phyloP scores from a whole-genome alignment of 805 yeast species.

The Kregervanrija delftensis region DNA sequence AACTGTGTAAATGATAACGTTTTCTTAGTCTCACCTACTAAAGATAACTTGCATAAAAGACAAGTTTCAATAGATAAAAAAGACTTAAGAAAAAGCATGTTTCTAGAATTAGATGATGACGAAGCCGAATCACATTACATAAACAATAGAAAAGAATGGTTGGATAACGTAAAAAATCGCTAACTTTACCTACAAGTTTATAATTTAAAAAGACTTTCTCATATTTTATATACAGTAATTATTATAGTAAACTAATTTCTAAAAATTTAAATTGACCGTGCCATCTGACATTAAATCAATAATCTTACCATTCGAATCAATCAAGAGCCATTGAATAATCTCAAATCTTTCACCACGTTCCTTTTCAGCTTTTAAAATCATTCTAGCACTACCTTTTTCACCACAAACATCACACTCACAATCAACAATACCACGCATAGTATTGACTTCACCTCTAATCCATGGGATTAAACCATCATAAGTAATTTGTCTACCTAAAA shows the following conservation, averaged over 20 bases:
- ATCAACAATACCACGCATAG: conserved; percentile 75
- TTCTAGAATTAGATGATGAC: conserved; percentile 1
- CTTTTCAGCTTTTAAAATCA: conserved; percentile 61
- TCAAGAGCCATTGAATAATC: conserved; percentile 58
- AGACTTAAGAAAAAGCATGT: neutral
- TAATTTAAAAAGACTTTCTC: neutral
- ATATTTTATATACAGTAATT: neutral
- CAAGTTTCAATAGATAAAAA: conserved; percentile 3
- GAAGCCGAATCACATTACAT: conserved; percentile 37
- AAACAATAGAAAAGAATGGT: conserved; percentile 35
- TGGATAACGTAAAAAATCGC: conserved; percentile 16
- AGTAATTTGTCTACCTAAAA: conserved; percentile 69
- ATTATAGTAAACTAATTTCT: neutral
- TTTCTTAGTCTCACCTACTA: conserved; percentile 1
- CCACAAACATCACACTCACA: conserved; percentile 69
- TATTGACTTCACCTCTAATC: conserved; percentile 80
- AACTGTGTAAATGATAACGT: neutral
- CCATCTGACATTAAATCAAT: conserved; percentile 46
- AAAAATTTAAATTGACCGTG: conserved; percentile 23
- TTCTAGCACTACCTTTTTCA: conserved; percentile 43
- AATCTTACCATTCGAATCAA: conserved; percentile 34
- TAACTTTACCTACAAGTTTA: neutral
- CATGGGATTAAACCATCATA: conserved; percentile 78
- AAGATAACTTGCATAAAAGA: conserved; percentile 2
- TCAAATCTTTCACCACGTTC: conserved; percentile 49